These are phyloP conservation scores for Aaosphaeria arxii DNA, from an alignment of 2,329 filamentous ascomycete genomes.

Conservation along the genomic window DNA sequence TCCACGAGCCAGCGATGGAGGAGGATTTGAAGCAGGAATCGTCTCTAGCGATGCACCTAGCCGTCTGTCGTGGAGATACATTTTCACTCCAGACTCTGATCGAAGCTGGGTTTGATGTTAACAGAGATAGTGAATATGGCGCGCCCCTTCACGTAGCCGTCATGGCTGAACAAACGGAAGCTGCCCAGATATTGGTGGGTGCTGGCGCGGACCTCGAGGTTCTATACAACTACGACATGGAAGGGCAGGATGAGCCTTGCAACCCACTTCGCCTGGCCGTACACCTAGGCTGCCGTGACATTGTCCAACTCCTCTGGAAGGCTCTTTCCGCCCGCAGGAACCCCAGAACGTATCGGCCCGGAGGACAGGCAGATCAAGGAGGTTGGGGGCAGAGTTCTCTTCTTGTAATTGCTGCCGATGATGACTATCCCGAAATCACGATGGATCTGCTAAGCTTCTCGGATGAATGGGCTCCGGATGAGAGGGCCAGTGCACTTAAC, in stretches of 20 bases:
- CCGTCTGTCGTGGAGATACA: not conserved
- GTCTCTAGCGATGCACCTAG: not conserved
- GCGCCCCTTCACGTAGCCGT: not conserved
- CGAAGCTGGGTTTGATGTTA: not conserved
- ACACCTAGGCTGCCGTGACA: not conserved
- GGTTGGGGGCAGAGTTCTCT: not conserved
- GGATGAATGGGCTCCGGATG: not conserved
- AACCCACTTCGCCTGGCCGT: not conserved
- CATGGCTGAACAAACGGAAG: not conserved
- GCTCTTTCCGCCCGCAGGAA: not conserved
- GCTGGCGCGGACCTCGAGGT: not conserved
- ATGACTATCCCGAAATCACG: not conserved
- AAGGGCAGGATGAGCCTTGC: not conserved
- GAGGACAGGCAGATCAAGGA: not conserved
- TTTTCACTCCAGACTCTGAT: not conserved
- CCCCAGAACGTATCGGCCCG: not conserved
- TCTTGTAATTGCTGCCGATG: not conserved
- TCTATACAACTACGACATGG: not conserved
- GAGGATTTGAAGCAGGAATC: not conserved
- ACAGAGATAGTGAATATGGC: not conserved
- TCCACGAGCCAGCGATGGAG: not conserved
- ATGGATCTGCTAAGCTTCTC: not conserved
- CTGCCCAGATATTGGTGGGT: not conserved
- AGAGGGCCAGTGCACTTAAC: not conserved
- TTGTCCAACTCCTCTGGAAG: not conserved